phyloP scores from a whole-genome alignment of 371 early-diverging fungal genomes.

The Syncephalastrum racemosum region DNA sequence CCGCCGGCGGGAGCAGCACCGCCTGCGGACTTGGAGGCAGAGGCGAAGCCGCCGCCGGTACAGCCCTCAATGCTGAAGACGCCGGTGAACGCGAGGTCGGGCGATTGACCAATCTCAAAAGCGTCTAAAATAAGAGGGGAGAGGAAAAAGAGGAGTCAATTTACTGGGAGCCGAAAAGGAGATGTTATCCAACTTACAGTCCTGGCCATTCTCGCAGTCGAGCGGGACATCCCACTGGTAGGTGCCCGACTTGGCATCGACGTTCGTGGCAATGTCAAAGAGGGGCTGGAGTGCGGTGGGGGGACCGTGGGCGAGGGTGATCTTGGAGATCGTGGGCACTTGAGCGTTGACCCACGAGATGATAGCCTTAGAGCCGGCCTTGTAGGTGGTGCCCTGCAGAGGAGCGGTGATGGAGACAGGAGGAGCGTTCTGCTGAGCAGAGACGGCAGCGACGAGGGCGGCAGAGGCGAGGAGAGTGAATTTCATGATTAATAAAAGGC shows the following conservation, averaged over 20 bases:
- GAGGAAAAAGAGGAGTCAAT: background rate
- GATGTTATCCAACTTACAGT: constrained; percentile 18
- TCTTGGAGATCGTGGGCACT: constrained; percentile 17
- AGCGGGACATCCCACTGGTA: constrained; percentile 25
- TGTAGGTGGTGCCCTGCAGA: constrained; percentile 19
- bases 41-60: constrained; percentile 19
- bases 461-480: constrained; percentile 22
- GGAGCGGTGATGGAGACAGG: constrained; percentile 25
- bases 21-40: constrained; percentile 1
- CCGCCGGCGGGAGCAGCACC: background rate
- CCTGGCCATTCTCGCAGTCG: constrained; percentile 23
- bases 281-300: constrained; percentile 28
- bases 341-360: constrained; percentile 30
- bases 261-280: constrained; percentile 20
- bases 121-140: constrained; percentile 41
- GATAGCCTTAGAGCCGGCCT: constrained; percentile 23
- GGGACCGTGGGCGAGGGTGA: constrained; percentile 23
- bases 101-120: constrained; percentile 47
- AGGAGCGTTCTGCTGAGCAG: constrained; percentile 18
- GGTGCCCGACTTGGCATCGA: constrained; percentile 16
- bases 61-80: constrained; percentile 47
- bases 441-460: constrained; percentile 17
- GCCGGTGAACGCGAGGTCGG: constrained; percentile 51
- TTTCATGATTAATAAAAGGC: constrained; percentile 21
- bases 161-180: too few relatives aligned